Evolutionary conservation across 805 yeast species (phyloP).

Genomic region (Cyberlindnera mycetangii): DNA sequence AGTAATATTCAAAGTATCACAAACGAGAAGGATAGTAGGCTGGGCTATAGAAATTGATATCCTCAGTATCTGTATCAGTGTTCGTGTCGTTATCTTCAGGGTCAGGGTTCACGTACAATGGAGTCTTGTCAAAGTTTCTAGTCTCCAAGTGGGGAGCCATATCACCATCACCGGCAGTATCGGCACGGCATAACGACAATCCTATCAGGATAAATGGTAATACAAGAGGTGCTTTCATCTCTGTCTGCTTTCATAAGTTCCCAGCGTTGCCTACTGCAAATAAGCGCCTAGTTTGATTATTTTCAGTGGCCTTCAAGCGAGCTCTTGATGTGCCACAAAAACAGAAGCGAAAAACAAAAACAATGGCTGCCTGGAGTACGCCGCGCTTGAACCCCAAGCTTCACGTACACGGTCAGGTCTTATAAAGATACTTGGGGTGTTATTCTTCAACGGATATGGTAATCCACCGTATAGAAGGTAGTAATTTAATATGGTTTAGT

Average conservation of each 20-base stretch:
- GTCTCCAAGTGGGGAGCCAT: slow-evolving; percentile 1
- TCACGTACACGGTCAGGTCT: too few relatives aligned
- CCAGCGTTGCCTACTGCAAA: neutral
- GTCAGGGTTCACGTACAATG: slow-evolving; percentile 25
- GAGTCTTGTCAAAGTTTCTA: slow-evolving; percentile 19
- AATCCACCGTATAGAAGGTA: too few relatives aligned
- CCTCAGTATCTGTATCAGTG: slow-evolving; percentile 16
- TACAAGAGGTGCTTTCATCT: neutral
- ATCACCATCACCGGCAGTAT: slow-evolving; percentile 3
- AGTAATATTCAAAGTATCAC: slow-evolving; percentile 8
- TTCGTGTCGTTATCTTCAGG: slow-evolving; percentile 8
- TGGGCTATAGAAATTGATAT: slow-evolving; percentile 23
- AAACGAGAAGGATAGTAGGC: slow-evolving; percentile 26
- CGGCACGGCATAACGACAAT: slow-evolving; percentile 1
- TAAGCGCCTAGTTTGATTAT: neutral
- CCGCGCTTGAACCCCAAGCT: too few relatives aligned
- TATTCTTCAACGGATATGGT: too few relatives aligned
- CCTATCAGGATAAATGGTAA: neutral
- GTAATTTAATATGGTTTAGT: too few relatives aligned
- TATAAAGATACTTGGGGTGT: too few relatives aligned
- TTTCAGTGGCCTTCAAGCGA: neutral
- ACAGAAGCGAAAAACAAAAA: neutral
- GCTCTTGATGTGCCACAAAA: neutral
- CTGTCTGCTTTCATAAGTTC: neutral
- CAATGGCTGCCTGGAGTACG: too few relatives aligned